Base-by-base conservation (phyloP, 2,329 filamentous ascomycete species). In the Sarocladium brachiariae region DNA sequence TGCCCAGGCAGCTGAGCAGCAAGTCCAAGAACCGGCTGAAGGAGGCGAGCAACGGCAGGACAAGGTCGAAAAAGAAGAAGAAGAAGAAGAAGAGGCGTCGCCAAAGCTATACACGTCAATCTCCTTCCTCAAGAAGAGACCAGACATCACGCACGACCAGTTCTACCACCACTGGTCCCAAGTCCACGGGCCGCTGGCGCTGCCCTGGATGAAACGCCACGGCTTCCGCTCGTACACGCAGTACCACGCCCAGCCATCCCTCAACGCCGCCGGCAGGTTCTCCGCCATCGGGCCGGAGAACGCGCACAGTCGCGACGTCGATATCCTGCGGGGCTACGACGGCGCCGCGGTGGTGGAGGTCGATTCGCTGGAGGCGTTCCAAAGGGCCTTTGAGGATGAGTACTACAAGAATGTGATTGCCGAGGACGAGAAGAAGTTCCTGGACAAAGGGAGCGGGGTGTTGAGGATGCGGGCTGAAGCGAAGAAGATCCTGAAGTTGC, bases 111-210 rank as follows among this genome's bases (percentile, higher is more conserved):
- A 51, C 34, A 37, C 24, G 37, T 56, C 54, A 50, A 54, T 59
- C 27, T 53, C 55, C 35, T 60, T 58, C 53, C 58, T 64, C 49
- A 59, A 57, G 45, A 60, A 63, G 16, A 59, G 61, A 21, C 60
- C 56, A n/a, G 52, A 55, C 33, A 51, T 65, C 19, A 62, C 59
- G 6, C 59, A 51, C 18, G 61, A 56, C 10, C 54, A 65, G 46
- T 66, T 67, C 56, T 65, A 65, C 59, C 52, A 61, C 41, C 63
- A 65, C 54, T 68, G 64, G 64, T 51, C 63, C 49, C 55, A 62
- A 11, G 53, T 63, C 5, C 64, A 67, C 51, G 63, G 57, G 3
- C 59, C 59, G 3, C 63, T 66, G 27, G 63, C 66, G 13, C 57
- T 57, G 49, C 61, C 65, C 0, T 67, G 64, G 65, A 61, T 61